Percentiles rank a stretch among this genome's conserved stretches.
phyloP scores from a whole-genome alignment of 2,329 filamentous ascomycete genomes.

The Delphinella strobiligena region DNA sequence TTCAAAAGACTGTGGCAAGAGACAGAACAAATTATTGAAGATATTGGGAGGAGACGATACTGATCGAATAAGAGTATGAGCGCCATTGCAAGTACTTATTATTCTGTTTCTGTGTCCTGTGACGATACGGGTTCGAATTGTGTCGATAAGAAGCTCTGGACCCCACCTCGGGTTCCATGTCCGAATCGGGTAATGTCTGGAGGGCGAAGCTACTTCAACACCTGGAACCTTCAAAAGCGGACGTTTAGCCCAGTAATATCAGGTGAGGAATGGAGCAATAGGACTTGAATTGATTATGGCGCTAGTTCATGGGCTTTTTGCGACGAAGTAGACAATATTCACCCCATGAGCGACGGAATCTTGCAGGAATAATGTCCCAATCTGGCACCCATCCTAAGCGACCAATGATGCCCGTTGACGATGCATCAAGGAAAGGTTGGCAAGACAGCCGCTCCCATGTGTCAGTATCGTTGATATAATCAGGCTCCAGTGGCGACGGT shows the following conservation, averaged over 20 bases:
- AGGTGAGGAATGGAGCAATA: neutral
- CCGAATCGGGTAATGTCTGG: conserved; percentile 3
- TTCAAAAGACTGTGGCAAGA: neutral
- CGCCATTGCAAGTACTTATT: neutral
- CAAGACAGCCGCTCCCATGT: conserved; percentile 72
- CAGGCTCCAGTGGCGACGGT: conserved; percentile 60
- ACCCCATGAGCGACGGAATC: conserved; percentile 68
- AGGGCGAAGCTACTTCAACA: no score
- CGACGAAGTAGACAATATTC: conserved; percentile 71
- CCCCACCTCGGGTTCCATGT: conserved; percentile 5
- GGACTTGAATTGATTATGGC: neutral
- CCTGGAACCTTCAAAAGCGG: neutral
- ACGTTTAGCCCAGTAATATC: neutral
- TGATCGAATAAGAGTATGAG: neutral
- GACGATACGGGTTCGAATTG: neutral
- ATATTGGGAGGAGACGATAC: neutral
- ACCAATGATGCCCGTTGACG: conserved; percentile 58
- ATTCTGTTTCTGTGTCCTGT: neutral
- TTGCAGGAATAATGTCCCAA: conserved; percentile 53
- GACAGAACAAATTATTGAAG: neutral
- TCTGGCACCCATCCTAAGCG: conserved; percentile 76
- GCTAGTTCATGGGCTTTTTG: conserved; percentile 20
- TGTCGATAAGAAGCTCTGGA: neutral
- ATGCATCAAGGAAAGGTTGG: conserved; percentile 67
- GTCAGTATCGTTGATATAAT: conserved; percentile 61